Evolutionary conservation across 148 eudicot genomes (phyloP).

Genomic region (Drosera capensis): DNA sequence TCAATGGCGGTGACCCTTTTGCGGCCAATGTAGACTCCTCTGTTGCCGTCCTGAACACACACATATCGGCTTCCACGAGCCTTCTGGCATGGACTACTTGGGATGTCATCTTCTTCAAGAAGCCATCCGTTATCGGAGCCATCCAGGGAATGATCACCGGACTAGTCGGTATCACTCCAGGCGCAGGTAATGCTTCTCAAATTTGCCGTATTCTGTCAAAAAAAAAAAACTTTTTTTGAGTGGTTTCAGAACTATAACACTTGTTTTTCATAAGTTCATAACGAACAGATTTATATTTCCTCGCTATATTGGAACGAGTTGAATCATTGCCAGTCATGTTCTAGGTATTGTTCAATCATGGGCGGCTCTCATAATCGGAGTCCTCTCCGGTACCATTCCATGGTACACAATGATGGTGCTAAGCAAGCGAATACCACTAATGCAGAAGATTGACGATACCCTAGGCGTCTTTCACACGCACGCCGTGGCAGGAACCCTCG

Average conservation of each 20-base stretch:
- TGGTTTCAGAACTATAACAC: neutral
- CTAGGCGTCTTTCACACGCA: constrained; percentile 18
- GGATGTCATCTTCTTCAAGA: constrained; percentile 17
- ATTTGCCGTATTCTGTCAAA: neutral
- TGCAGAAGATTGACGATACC: constrained; percentile 12
- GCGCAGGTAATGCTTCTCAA: constrained; percentile 10
- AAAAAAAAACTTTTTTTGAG: neutral
- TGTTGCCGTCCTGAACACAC: constrained; percentile 16
- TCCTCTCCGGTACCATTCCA: constrained; percentile 10
- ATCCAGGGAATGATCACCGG: constrained; percentile 18
- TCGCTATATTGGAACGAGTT: no score
- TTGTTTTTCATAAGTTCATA: neutral
- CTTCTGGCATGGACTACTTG: constrained; percentile 15
- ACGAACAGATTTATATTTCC: no score
- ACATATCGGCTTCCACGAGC: constrained; percentile 15
- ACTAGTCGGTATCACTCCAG: constrained; percentile 17
- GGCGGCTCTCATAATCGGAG: constrained; percentile 16
- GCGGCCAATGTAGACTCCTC: constrained; percentile 16
- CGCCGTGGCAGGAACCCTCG: constrained; percentile 12
- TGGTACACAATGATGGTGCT: constrained; percentile 18
- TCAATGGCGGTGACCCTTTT: constrained; percentile 16
- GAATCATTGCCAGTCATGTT: neutral
- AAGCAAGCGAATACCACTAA: constrained; percentile 6
- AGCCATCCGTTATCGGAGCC: constrained; percentile 17
- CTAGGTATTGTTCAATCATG: constrained; percentile 12